Conservation (phyloP, 1,284 basidiomycete genomes). For the Lentinula novae-zelandiae region DNA sequence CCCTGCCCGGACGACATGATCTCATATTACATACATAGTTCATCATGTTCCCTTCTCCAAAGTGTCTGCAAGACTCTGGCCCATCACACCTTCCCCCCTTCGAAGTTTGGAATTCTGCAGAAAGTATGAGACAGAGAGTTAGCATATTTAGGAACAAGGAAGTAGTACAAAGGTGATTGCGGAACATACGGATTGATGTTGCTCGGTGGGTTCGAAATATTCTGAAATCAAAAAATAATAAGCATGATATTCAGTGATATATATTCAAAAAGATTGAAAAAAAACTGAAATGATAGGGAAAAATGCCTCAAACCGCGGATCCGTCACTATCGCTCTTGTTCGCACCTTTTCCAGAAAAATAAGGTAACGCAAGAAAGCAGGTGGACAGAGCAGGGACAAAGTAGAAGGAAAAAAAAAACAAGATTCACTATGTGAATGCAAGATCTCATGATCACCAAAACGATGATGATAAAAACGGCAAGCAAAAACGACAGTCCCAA, state of each 20-base stretch:
- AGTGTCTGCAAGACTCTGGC: constrained; percentile 21
- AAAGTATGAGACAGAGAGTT: background rate
- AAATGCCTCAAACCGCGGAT: background rate
- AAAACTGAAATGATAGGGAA: background rate
- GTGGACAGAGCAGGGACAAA: background rate
- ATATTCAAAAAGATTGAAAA: background rate
- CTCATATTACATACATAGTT: background rate
- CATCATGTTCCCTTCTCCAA: constrained; percentile 11
- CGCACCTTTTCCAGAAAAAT: background rate
- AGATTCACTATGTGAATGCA: too few relatives aligned
- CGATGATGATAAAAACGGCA: background rate
- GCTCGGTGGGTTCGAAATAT: constrained; percentile 1
- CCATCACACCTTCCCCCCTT: constrained; percentile 6
- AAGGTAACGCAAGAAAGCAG: background rate
- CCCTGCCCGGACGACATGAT: background rate
- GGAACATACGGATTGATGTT: background rate
- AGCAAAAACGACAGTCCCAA: background rate
- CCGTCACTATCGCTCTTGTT: background rate
- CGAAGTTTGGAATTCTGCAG: background rate
- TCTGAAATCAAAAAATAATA: background rate
- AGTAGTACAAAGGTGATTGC: background rate
- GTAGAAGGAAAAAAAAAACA: too few relatives aligned
- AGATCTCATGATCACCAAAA: too few relatives aligned
- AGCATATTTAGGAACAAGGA: background rate
- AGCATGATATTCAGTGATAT: background rate